Percentiles rank a stretch among this genome's conserved stretches.
Conservation (phyloP, 2,329 filamentous ascomycete species). For the Shiraia sp. region DNA sequence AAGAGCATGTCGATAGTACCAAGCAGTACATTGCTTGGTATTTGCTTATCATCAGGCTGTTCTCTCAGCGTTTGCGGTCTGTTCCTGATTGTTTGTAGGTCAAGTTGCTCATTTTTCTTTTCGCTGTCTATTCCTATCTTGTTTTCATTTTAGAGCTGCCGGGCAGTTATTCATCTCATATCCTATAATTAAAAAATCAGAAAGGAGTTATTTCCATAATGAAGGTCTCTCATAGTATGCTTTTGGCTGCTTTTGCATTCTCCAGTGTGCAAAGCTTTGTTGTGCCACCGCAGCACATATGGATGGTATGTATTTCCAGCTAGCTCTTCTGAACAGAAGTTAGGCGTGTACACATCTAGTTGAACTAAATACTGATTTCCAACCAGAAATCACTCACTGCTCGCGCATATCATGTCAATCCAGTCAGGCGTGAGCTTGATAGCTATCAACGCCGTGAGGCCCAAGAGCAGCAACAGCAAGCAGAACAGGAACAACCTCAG, state of each 20-base stretch:
- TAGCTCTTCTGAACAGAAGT: too few species aligned
- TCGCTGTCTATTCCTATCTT: background rate
- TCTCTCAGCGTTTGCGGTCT: background rate
- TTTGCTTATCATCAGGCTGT: background rate
- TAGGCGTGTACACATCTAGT: background rate
- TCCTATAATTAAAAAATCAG: constrained; percentile 5
- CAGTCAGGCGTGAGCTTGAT: constrained; percentile 21
- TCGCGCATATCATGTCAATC: constrained; percentile 15
- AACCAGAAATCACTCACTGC: constrained; percentile 14
- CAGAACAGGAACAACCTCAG: constrained; percentile 3
- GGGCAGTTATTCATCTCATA: constrained; percentile 17
- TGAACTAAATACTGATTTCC: background rate
- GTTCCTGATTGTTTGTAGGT: background rate
- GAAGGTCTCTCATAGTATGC: constrained; percentile 24
- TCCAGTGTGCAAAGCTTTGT: constrained; percentile 26
- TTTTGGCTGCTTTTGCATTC: constrained; percentile 23
- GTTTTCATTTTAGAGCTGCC: constrained; percentile 17
- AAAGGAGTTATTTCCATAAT: constrained; percentile 16
- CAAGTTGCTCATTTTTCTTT: background rate
- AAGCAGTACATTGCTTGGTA: background rate
- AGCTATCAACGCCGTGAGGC: background rate
- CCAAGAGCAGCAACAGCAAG: constrained; percentile 5
- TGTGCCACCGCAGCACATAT: constrained; percentile 17
- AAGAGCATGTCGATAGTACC: constrained; percentile 2
- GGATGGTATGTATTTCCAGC: constrained; percentile 31